Evolutionary conservation across 1,139 yeast genomes (phyloP), one percentile per base, ranked within the genome.

Genomic region (Wickerhamiella pararugosa): DNA sequence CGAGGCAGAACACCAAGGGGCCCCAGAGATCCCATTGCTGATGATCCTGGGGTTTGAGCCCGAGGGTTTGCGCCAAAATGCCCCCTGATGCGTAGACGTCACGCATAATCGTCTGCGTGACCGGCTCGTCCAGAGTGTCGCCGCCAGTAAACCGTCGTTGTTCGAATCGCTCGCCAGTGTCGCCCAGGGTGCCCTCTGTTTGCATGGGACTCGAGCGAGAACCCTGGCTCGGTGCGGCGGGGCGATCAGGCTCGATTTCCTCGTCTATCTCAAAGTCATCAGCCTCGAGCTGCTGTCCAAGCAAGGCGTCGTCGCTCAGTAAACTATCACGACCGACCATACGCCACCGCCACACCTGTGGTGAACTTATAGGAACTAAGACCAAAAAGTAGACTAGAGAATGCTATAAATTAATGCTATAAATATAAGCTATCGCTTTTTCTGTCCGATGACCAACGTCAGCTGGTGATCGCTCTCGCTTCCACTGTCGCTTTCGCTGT

Each of bases 21-120:
- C 94, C 94, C 94, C 94, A 83, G 41, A 82, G 62, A 59, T 82
- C 94, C 94, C 93, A 82, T 43, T 80, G 90, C 11, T 49, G 50
- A 30, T 52, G 51, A 32, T 48, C 49, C 3, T 29, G 36, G 31
- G 39, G 36, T 25, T 29, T 25, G 40, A 43, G 44, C 84, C 92
- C 81, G 21, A 83, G 63, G 4, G 82, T 86, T 31, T 77, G 75
- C 27, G 73, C 64, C 36, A 82, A 64, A 44, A 86, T 65, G 36
- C 67, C 67, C 5, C 79, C 83, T 42, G 82, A 80, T 25, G 77
- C 77, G 27, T 66, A 57, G 32, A 81, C 54, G 55, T 83, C 94
- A 45, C 94, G 67, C 51, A 70, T 64, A 39, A 83, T 60, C 0
- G 94, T 83, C 10, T 70, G 66, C 53, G 71, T 59, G 3, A 83